Conservation (phyloP, 495 filamentous ascomycete genomes). For the Platismatia glauca region DNA sequence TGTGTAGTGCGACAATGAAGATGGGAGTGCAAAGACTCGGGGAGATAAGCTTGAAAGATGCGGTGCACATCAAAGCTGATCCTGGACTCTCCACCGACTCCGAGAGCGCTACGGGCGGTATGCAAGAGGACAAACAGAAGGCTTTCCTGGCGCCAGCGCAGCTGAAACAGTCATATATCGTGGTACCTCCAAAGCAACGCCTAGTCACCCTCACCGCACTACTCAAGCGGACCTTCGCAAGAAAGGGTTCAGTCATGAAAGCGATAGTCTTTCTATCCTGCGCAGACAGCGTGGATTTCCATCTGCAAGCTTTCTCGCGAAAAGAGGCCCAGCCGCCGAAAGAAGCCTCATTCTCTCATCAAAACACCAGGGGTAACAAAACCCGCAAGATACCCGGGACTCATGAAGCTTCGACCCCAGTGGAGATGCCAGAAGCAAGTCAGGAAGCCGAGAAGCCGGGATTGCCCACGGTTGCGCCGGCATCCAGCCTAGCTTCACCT, state of each 20-base stretch:
- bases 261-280: conserved; percentile 94
- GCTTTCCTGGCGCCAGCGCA: conserved; percentile 83
- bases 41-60: conserved; percentile 90
- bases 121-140: conserved; percentile 38
- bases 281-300: conserved; percentile 93
- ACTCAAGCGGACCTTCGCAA: conserved; percentile 75
- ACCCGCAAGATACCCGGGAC: conserved; percentile 18
- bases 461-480: conserved; percentile 40
- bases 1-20: conserved; percentile 96
- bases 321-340: conserved; percentile 25
- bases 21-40: conserved; percentile 87
- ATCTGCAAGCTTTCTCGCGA: conserved; percentile 74
- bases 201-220: conserved; percentile 77
- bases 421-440: not conserved
- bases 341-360: conserved; percentile 15
- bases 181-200: conserved; percentile 80
- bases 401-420: conserved; percentile 7
- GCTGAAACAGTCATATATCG: conserved; percentile 78
- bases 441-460: conserved; percentile 24
- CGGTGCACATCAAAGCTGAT: conserved; percentile 73
- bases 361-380: conserved; percentile 15
- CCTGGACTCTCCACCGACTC: conserved; percentile 14
- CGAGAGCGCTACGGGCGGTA: not conserved
- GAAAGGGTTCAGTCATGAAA: conserved; percentile 84
- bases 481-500: conserved; percentile 40